phyloP scores from a whole-genome alignment of 805 yeast species.

The Metschnikowia orientalis region DNA sequence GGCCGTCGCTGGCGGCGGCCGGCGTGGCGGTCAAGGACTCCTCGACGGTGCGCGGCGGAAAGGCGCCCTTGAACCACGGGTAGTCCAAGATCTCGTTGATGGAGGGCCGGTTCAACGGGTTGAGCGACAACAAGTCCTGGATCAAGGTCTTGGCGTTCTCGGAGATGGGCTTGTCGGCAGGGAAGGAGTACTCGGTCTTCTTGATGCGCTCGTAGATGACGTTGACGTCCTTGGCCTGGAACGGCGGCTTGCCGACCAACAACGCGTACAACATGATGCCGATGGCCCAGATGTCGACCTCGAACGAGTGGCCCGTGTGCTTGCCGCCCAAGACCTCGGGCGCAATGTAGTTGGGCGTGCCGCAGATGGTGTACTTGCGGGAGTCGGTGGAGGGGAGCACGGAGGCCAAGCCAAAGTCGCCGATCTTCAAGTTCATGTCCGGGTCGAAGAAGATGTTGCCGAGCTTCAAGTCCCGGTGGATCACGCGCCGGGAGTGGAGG shows the following conservation, averaged over 20 bases:
- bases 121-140: constrained; percentile 63
- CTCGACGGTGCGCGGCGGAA: constrained; percentile 67
- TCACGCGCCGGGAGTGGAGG: constrained; percentile 85
- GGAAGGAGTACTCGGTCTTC: constrained; percentile 73
- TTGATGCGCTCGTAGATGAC: constrained; percentile 90
- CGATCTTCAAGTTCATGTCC: constrained; percentile 89
- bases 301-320: constrained; percentile 83
- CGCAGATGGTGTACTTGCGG: constrained; percentile 91
- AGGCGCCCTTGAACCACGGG: constrained; percentile 82
- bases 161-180: constrained; percentile 63
- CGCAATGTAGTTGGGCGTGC: constrained; percentile 98
- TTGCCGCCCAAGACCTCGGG: constrained; percentile 95
- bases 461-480: constrained; percentile 92
- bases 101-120: constrained; percentile 79
- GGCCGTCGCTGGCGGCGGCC: constrained; percentile 41
- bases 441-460: constrained; percentile 95
- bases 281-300: constrained; percentile 96
- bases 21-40: constrained; percentile 64
- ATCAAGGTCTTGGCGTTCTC: constrained; percentile 71
- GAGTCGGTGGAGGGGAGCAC: constrained; percentile 66
- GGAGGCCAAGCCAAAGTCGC: constrained; percentile 98
- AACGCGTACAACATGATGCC: constrained; percentile 96
- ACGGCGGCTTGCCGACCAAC: constrained; percentile 92
- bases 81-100: constrained; percentile 74
- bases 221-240: constrained; percentile 92